Evolutionary conservation across 306 rosid genomes (phyloP).

Genomic region (Trifolium fragiferum): DNA sequence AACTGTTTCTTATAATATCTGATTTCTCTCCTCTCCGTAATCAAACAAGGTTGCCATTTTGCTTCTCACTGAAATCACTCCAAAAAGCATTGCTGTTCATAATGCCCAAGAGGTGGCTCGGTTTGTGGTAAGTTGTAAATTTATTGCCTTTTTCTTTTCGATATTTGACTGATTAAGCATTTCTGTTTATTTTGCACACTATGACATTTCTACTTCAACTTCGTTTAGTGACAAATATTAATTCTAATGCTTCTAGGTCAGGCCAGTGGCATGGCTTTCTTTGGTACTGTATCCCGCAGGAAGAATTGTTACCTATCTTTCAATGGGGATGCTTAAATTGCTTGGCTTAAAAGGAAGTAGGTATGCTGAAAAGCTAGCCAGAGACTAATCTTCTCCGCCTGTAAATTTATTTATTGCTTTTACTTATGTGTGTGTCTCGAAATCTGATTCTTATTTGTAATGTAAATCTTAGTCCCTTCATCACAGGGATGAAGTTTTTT

Average conservation of each 20-base stretch:
- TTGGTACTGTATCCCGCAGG: conserved; percentile 90
- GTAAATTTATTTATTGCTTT: conserved; percentile 21
- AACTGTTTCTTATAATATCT: conserved; percentile 18
- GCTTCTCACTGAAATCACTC: conserved; percentile 99
- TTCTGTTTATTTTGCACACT: conserved; percentile 32
- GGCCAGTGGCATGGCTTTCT: conserved; percentile 99
- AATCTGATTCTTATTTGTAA: conserved; percentile 17
- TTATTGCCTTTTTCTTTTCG: conserved; percentile 23
- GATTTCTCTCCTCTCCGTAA: conserved; percentile 31
- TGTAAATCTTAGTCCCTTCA: conserved; percentile 32
- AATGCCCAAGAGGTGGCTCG: conserved; percentile 97
- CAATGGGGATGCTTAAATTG: conserved; percentile 96
- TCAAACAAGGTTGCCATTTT: conserved; percentile 86
- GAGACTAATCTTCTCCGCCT: conserved; percentile 31
- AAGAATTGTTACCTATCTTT: conserved; percentile 86
- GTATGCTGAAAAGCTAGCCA: conserved; percentile 52
- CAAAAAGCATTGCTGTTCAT: conserved; percentile 96
- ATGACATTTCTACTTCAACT: conserved; percentile 32
- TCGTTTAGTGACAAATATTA: conserved; percentile 38
- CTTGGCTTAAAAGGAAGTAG: conserved; percentile 98
- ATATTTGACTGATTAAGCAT: conserved; percentile 16
- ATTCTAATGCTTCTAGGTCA: conserved; percentile 71
- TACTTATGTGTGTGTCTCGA: conserved; percentile 23
- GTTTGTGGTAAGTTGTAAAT: conserved; percentile 79
- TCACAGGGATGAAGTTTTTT: conserved; percentile 28